A percentile compares a stretch with the other conserved stretches of the same genome.
Evolutionary conservation across 192 early-diverging fungal species (phyloP).

Genomic region (Umbelopsis vinacea): DNA sequence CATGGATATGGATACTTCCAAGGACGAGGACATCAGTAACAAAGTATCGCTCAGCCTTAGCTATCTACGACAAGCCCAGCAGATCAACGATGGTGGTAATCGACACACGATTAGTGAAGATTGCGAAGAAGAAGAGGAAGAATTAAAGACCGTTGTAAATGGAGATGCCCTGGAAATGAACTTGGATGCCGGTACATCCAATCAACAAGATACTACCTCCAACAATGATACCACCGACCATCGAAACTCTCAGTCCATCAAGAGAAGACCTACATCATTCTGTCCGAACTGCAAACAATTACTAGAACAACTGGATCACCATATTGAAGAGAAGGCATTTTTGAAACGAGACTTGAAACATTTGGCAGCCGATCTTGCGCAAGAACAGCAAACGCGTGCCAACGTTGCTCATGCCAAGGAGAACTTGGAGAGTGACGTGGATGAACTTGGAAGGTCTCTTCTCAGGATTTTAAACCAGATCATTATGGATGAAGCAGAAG

Average conservation of each 20-base stretch:
- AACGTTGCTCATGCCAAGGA: slow-evolving; percentile 40
- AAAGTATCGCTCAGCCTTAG: slow-evolving; percentile 33
- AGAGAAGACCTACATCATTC: slow-evolving; percentile 4
- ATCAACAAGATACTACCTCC: background rate
- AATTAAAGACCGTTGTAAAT: background rate
- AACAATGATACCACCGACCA: background rate
- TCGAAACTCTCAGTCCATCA: background rate
- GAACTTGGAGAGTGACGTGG: slow-evolving; percentile 45
- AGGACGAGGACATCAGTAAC: slow-evolving; percentile 8
- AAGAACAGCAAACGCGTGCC: slow-evolving; percentile 43
- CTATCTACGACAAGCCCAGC: slow-evolving; percentile 38
- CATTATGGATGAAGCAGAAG: slow-evolving; percentile 50
- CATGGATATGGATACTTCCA: slow-evolving; percentile 5
- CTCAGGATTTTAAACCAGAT: slow-evolving; percentile 49
- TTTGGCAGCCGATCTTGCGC: slow-evolving; percentile 41
- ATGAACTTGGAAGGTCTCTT: slow-evolving; percentile 43
- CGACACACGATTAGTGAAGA: slow-evolving; percentile 1
- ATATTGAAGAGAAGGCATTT: slow-evolving; percentile 53
- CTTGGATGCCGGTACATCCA: slow-evolving; percentile 22
- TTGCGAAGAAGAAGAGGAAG: slow-evolving; percentile 29
- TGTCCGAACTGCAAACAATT: slow-evolving; percentile 50
- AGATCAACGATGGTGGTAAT: background rate
- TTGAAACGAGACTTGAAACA: slow-evolving; percentile 49
- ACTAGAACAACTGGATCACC: slow-evolving; percentile 50
- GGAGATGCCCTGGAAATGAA: slow-evolving; percentile 18